A percentile compares a stretch with the other conserved stretches of the same genome.
These are phyloP conservation scores for Astragalus glycyphyllos DNA, from an alignment of 306 rosid species.

Conservation along the genomic window DNA sequence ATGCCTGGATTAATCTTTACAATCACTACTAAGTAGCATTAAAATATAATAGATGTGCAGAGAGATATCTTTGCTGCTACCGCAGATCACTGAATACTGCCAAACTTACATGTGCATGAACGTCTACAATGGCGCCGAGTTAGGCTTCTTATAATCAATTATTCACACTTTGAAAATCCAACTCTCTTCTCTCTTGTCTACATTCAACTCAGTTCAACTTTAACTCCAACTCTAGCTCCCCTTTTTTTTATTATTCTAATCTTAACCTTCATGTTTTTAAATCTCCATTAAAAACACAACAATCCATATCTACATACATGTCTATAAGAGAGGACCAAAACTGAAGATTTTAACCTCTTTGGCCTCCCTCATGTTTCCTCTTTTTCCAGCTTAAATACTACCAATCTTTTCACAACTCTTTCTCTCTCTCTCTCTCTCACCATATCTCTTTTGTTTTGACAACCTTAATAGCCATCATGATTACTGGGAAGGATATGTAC, in stretches of 20 bases:
- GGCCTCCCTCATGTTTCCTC: constrained; percentile 39
- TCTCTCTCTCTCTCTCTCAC: neutral
- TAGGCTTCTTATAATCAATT: constrained; percentile 38
- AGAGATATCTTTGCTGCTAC: constrained; percentile 46
- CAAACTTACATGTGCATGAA: constrained; percentile 60
- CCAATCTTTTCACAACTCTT: neutral
- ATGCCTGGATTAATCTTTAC: constrained; percentile 19
- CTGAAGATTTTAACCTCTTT: constrained; percentile 29
- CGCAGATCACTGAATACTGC: constrained; percentile 59
- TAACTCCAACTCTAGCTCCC: too few relatives aligned
- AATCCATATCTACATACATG: neutral
- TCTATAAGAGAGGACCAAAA: constrained; percentile 37
- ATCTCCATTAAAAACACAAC: neutral
- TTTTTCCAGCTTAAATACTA: constrained; percentile 37
- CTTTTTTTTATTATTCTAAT: too few relatives aligned
- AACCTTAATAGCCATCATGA: constrained; percentile 52
- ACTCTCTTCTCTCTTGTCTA: constrained; percentile 13
- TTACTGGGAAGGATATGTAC: constrained; percentile 75
- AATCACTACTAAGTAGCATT: constrained; percentile 1
- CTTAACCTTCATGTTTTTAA: too few relatives aligned
- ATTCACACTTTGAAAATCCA: constrained; percentile 41
- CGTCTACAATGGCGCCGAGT: constrained; percentile 50
- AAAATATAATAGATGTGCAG: constrained; percentile 23
- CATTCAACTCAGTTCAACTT: neutral
- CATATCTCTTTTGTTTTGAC: neutral